These are phyloP conservation scores for Trichoderma sp. DNA, from an alignment of 2,329 filamentous ascomycete genomes.

Conservation along the genomic window DNA sequence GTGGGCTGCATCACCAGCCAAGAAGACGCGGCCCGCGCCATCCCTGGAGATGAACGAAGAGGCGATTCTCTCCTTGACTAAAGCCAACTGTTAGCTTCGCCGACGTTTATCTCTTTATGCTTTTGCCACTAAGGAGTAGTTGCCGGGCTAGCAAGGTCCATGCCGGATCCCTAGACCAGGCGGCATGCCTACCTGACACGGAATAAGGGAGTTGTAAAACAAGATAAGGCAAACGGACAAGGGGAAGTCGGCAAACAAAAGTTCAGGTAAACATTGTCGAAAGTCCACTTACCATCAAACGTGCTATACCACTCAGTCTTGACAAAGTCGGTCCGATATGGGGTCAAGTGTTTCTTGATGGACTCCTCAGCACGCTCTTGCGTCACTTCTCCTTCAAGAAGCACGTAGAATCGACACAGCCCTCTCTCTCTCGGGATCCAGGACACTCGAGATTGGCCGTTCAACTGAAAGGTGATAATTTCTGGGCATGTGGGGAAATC, in stretches of 20 bases:
- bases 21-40: constrained; percentile 45
- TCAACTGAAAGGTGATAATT: constrained; percentile 47
- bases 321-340: constrained; percentile 41
- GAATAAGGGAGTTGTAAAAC: background rate
- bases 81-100: background rate
- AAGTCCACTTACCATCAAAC: constrained; percentile 40
- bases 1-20: constrained; percentile 57
- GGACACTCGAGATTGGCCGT: constrained; percentile 44
- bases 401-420: constrained; percentile 46
- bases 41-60: constrained; percentile 38
- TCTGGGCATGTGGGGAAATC: constrained; percentile 46
- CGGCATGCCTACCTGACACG: background rate
- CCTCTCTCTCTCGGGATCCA: constrained; percentile 49
- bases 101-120: background rate
- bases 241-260: background rate
- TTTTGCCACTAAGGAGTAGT: background rate
- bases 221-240: background rate
- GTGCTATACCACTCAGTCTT: constrained; percentile 50
- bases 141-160: background rate
- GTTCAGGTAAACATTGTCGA: background rate
- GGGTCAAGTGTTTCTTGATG: constrained; percentile 43
- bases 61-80: constrained; percentile 43
- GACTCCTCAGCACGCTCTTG: constrained; percentile 40
- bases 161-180: background rate
- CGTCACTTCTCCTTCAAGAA: constrained; percentile 45